phyloP scores from a whole-genome alignment of 192 early-diverging fungal species.

The Chytriomyces sp. region DNA sequence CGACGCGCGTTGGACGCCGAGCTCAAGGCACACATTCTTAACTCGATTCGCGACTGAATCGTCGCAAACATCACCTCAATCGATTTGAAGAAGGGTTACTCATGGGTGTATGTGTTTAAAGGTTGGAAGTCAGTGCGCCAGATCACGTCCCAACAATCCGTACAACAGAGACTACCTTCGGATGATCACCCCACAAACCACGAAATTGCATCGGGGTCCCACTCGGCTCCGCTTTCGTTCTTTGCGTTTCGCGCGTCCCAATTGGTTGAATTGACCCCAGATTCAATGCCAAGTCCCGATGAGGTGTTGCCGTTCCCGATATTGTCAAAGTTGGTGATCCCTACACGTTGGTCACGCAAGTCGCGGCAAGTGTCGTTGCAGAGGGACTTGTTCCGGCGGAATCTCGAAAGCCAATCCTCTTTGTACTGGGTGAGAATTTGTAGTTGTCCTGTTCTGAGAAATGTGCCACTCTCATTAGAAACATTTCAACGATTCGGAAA shows the following conservation, averaged over 20 bases:
- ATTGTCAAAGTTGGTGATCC: not conserved
- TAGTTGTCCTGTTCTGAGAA: not conserved
- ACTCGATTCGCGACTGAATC: too few species aligned
- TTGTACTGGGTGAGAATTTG: not conserved
- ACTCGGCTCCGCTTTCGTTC: not conserved
- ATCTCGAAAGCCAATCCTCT: not conserved
- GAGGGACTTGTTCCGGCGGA: constrained; percentile 13
- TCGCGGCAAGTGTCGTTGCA: constrained; percentile 26
- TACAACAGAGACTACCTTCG: too few species aligned
- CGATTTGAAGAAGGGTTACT: too few species aligned
- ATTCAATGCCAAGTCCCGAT: not conserved
- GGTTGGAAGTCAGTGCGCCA: too few species aligned
- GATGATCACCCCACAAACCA: too few species aligned
- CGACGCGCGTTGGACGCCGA: too few species aligned
- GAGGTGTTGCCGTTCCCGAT: not conserved
- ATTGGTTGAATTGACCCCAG: not conserved
- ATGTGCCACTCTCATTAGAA: constrained; percentile 1
- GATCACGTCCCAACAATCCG: too few species aligned
- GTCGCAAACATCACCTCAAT: too few species aligned
- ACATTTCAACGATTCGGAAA: constrained; percentile 52
- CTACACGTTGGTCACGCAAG: constrained; percentile 32
- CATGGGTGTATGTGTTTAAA: too few species aligned
- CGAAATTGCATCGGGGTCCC: too few species aligned
- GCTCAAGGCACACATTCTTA: too few species aligned
- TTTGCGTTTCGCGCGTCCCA: not conserved